phyloP scores from a whole-genome alignment of 2,329 filamentous ascomycete species.

The Lachnellula hyalina region DNA sequence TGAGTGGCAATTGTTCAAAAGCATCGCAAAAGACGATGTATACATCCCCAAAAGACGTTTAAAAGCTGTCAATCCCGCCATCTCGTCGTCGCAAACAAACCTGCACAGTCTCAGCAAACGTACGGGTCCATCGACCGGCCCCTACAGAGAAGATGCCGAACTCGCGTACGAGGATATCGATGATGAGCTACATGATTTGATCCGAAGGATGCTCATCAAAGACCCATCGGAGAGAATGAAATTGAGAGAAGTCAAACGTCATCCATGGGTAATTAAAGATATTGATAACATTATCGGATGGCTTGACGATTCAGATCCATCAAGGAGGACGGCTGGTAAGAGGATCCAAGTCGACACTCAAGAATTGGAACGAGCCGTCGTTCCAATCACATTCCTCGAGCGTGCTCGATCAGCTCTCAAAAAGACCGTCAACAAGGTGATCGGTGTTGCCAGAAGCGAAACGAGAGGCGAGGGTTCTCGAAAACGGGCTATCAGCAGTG shows the following conservation, averaged over 20 bases:
- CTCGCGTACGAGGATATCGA: conserved; percentile 83
- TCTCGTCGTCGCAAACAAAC: conserved; percentile 49
- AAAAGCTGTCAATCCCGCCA: conserved; percentile 63
- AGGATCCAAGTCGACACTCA: conserved; percentile 89
- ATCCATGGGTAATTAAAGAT: conserved; percentile 82
- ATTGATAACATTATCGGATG: conserved; percentile 70
- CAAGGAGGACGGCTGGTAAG: conserved; percentile 68
- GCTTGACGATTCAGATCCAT: conserved; percentile 93
- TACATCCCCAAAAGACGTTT: conserved; percentile 80
- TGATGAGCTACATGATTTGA: conserved; percentile 70
- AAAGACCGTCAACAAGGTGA: conserved; percentile 59
- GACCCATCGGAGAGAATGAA: conserved; percentile 86
- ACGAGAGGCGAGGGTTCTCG: conserved; percentile 49
- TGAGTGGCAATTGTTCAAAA: conserved; percentile 85
- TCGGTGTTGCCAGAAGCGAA: conserved; percentile 40
- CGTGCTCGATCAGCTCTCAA: conserved; percentile 75
- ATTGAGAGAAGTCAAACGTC: conserved; percentile 85
- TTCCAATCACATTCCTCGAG: conserved; percentile 82
- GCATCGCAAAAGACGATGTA: conserved; percentile 87
- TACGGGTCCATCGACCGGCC: conserved; percentile 40
- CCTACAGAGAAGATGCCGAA: conserved; percentile 71
- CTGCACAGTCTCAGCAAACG: conserved; percentile 52
- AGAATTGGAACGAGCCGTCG: conserved; percentile 85
- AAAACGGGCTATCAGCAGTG: conserved; percentile 55
- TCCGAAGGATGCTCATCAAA: conserved; percentile 77